Percentiles rank a stretch among this genome's conserved stretches.
These are phyloP conservation scores for Mrakiaceae sp. DNA, from an alignment of 1,284 basidiomycete genomes.

Conservation along the genomic window DNA sequence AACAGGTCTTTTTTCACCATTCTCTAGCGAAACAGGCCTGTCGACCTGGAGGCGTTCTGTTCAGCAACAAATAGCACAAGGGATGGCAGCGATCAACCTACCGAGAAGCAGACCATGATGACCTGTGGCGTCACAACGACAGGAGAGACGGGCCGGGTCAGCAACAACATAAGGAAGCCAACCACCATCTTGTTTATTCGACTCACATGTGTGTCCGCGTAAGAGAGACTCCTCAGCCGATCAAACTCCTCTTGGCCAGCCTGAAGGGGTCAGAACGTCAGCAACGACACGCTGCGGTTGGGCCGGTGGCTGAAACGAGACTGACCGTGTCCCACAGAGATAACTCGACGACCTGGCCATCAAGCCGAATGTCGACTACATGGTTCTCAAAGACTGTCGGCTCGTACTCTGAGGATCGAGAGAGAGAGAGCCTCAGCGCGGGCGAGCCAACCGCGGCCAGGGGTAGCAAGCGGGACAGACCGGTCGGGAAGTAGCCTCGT, in stretches of 20 bases:
- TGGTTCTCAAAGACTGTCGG: slow-evolving; percentile 32
- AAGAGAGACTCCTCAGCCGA: slow-evolving; percentile 74
- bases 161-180: background rate
- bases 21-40: slow-evolving; percentile 80
- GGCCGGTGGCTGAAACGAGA: slow-evolving; percentile 7
- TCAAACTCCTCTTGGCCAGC: slow-evolving; percentile 94
- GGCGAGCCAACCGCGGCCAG: background rate
- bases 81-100: slow-evolving; percentile 33
- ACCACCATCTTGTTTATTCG: background rate
- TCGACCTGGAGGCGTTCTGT: slow-evolving; percentile 50
- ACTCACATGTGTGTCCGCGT: slow-evolving; percentile 80
- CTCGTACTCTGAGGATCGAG: background rate
- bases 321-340: slow-evolving; percentile 92
- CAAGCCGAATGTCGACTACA: slow-evolving; percentile 53
- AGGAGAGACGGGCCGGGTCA: background rate
- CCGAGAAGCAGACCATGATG: slow-evolving; percentile 87
- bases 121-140: slow-evolving; percentile 2
- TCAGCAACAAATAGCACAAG: background rate
- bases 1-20: slow-evolving; percentile 34
- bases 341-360: slow-evolving; percentile 73
- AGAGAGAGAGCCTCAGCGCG: too few relatives aligned
- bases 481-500: slow-evolving; percentile 31
- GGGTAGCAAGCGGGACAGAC: slow-evolving; percentile 23
- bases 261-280: background rate
- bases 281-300: background rate